phyloP scores from a whole-genome alignment of 169 alveolate species.

The Eimeria maxima region DNA sequence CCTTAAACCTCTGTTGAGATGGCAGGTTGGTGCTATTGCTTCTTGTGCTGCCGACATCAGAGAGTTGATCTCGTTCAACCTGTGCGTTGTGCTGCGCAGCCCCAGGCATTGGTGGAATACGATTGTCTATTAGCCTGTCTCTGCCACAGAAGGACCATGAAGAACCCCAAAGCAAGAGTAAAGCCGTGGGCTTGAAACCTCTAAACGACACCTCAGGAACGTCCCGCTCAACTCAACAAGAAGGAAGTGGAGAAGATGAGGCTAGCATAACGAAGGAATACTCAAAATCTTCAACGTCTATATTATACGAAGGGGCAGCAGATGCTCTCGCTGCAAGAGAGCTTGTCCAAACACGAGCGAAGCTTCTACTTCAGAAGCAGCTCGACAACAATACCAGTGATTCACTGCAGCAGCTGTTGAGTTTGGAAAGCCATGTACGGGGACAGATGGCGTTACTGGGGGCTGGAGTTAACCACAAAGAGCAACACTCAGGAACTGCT shows the following conservation, averaged over 20 bases:
- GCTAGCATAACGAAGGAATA: not conserved
- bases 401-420: slow-evolving; percentile 17
- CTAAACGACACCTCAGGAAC: not conserved
- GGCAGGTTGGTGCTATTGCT: not conserved
- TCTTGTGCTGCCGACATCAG: not conserved
- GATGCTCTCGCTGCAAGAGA: slow-evolving; percentile 65
- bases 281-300: not conserved
- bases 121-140: not conserved
- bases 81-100: slow-evolving; percentile 52
- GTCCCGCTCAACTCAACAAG: not conserved
- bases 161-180: not conserved
- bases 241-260: not conserved
- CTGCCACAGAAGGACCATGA: not conserved
- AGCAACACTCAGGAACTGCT: not conserved
- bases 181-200: not conserved
- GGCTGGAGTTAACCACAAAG: not conserved
- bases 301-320: slow-evolving; percentile 65
- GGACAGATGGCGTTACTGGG: slow-evolving; percentile 58
- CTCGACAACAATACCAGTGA: slow-evolving; percentile 4
- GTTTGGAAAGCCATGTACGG: slow-evolving; percentile 47
- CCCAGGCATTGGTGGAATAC: slow-evolving; percentile 55
- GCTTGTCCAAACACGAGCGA: slow-evolving; percentile 64
- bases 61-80: not conserved
- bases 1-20: not conserved
- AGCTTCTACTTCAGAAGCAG: slow-evolving; percentile 27